A percentile compares a stretch with the other conserved stretches of the same genome.
These are phyloP conservation scores for Talaromyces albobiverticillius DNA, from an alignment of 2,329 filamentous ascomycete genomes.

Conservation along the genomic window DNA sequence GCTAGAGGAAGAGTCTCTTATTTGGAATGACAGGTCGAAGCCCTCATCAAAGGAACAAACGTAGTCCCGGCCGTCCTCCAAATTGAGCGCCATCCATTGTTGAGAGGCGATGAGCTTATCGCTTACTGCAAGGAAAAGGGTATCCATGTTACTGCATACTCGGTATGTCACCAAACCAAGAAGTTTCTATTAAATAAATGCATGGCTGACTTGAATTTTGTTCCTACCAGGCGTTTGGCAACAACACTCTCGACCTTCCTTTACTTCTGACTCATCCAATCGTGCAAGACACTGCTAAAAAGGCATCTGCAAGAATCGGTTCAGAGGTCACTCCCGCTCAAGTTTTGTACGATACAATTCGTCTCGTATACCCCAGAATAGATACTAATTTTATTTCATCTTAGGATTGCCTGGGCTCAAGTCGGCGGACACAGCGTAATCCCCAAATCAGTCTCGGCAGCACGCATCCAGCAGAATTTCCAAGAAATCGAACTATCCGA, in stretches of 20 bases:
- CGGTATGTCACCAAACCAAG: slow-evolving; percentile 34
- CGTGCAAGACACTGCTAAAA: slow-evolving; percentile 62
- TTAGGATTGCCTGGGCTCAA: slow-evolving; percentile 38
- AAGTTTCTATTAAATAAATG: neutral
- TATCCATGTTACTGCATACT: slow-evolving; percentile 63
- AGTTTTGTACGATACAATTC: slow-evolving; percentile 28
- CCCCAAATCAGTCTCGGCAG: slow-evolving; percentile 42
- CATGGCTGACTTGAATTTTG: too few relatives aligned
- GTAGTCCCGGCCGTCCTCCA: slow-evolving; percentile 66
- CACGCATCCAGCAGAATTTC: slow-evolving; percentile 42
- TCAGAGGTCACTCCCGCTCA: slow-evolving; percentile 31
- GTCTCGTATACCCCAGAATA: neutral
- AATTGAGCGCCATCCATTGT: slow-evolving; percentile 66
- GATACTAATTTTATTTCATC: neutral
- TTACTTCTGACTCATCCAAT: slow-evolving; percentile 62
- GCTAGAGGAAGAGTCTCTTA: slow-evolving; percentile 58
- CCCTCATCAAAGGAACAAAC: slow-evolving; percentile 50
- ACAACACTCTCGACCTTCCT: slow-evolving; percentile 51
- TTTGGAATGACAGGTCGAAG: slow-evolving; percentile 50
- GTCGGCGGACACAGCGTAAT: slow-evolving; percentile 38
- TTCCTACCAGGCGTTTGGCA: too few relatives aligned
- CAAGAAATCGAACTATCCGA: slow-evolving; percentile 37
- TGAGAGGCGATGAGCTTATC: slow-evolving; percentile 59
- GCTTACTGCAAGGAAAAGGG: slow-evolving; percentile 55
- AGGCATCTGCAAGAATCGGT: slow-evolving; percentile 37